phyloP scores from a whole-genome alignment of 1,139 yeast genomes.

The Protomyces macrosporus region DNA sequence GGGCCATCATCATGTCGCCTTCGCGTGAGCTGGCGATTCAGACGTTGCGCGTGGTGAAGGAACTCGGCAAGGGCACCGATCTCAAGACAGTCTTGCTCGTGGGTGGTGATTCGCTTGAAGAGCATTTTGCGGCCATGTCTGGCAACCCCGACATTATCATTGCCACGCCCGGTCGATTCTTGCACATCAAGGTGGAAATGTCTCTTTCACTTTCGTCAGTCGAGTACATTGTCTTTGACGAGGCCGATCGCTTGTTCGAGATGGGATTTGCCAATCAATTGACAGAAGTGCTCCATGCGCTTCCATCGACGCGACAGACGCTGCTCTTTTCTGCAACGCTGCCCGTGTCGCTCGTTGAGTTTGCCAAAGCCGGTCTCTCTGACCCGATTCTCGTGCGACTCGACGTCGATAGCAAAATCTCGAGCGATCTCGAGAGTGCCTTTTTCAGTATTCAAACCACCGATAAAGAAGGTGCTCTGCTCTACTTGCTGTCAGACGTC shows the following conservation, averaged over 20 bases:
- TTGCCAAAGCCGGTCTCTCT: conserved; percentile 91
- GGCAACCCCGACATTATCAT: conserved; percentile 83
- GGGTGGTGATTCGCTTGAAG: conserved; percentile 97
- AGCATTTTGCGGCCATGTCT: conserved; percentile 90
- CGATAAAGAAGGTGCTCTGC: conserved; percentile 85
- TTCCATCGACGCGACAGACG: conserved; percentile 81
- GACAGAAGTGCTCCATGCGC: conserved; percentile 76
- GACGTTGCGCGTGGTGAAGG: conserved; percentile 82
- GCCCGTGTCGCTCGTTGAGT: conserved; percentile 86
- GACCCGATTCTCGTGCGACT: conserved; percentile 88
- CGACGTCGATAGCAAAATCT: conserved; percentile 85
- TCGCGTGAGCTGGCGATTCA: conserved; percentile 93
- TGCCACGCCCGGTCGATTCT: conserved; percentile 96
- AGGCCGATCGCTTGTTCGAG: conserved; percentile 91
- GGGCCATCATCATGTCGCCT: conserved; percentile 86
- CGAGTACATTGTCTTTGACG: conserved; percentile 92
- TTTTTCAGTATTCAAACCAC: conserved; percentile 72
- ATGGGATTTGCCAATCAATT: conserved; percentile 95
- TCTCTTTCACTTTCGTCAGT: conserved; percentile 71
- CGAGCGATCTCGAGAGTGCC: conserved; percentile 87
- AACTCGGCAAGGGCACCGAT: conserved; percentile 78
- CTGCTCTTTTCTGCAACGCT: conserved; percentile 89
- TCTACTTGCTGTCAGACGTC: conserved; percentile 69
- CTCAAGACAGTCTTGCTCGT: conserved; percentile 73
- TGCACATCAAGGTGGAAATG: conserved; percentile 96